phyloP scores from a whole-genome alignment of 768 basidiomycete genomes.

The Podaxis sp. region DNA sequence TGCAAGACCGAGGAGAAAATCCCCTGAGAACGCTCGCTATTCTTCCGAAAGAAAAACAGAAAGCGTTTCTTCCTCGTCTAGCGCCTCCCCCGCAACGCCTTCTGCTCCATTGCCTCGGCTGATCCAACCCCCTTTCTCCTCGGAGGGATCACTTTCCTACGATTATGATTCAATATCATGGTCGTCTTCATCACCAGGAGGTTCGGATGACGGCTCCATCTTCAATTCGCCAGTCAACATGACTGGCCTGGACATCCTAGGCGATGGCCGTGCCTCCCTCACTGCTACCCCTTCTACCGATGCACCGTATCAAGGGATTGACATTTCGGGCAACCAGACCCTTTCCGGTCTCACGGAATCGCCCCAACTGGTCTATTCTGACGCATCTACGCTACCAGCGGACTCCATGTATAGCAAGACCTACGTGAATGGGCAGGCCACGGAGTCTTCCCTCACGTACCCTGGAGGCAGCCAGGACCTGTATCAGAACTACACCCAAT shows the following conservation, averaged over 20 bases:
- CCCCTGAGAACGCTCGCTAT: slow-evolving; percentile 31
- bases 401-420: slow-evolving; percentile 14
- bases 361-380: slow-evolving; percentile 25
- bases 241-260: slow-evolving; percentile 6
- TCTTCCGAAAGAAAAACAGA: slow-evolving; percentile 30
- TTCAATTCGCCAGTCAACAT: slow-evolving; percentile 20
- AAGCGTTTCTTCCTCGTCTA: slow-evolving; percentile 41
- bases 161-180: slow-evolving; percentile 22
- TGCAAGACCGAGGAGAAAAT: slow-evolving; percentile 34
- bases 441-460: slow-evolving; percentile 6
- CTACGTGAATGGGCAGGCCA: slow-evolving; percentile 12
- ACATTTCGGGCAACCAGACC: slow-evolving; percentile 31
- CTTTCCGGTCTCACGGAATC: slow-evolving; percentile 30
- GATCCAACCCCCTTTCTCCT: slow-evolving; percentile 13
- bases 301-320: slow-evolving; percentile 30
- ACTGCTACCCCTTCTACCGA: slow-evolving; percentile 27
- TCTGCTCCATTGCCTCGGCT: slow-evolving; percentile 22
- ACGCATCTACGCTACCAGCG: slow-evolving; percentile 17
- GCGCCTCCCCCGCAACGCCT: slow-evolving; percentile 38
- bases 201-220: slow-evolving; percentile 28
- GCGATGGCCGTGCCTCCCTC: slow-evolving; percentile 21
- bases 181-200: slow-evolving; percentile 31
- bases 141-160: slow-evolving; percentile 17
- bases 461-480: slow-evolving; percentile 6
- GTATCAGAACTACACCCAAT: slow-evolving; percentile 24